Percentiles rank a stretch among this genome's conserved stretches.
Conservation (phyloP, 2,329 filamentous ascomycete species). For the Pyrenophora teres region DNA sequence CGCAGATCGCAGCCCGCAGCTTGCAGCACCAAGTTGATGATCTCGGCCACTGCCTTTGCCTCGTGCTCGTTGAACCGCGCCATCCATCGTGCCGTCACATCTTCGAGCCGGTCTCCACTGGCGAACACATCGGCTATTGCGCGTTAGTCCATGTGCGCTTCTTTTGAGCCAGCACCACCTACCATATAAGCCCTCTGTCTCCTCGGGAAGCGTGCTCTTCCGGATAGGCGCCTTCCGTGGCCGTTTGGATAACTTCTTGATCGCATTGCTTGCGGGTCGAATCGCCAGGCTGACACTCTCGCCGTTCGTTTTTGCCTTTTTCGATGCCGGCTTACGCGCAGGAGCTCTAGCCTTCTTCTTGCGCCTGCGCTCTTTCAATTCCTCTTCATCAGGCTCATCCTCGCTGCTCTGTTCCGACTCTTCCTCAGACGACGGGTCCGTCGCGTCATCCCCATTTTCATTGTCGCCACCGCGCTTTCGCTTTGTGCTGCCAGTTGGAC, state of each 20-base stretch:
- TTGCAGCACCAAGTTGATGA: slow-evolving; percentile 66
- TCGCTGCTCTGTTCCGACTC: slow-evolving; percentile 42
- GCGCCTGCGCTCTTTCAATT: slow-evolving; percentile 43
- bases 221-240: slow-evolving; percentile 56
- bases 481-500: slow-evolving; percentile 40
- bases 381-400: slow-evolving; percentile 48
- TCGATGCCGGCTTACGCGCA: slow-evolving; percentile 50
- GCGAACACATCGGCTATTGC: slow-evolving; percentile 63
- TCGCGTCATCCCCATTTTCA: slow-evolving; percentile 38
- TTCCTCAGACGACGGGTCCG: slow-evolving; percentile 33
- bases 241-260: slow-evolving; percentile 49
- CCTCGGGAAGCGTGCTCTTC: slow-evolving; percentile 56
- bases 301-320: slow-evolving; percentile 61
- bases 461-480: slow-evolving; percentile 43
- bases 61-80: slow-evolving; percentile 61
- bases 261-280: slow-evolving; percentile 51
- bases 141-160: slow-evolving; percentile 27
- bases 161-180: slow-evolving; percentile 10
- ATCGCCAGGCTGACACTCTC: slow-evolving; percentile 59
- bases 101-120: slow-evolving; percentile 58
- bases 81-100: slow-evolving; percentile 63
- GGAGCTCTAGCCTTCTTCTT: slow-evolving; percentile 38
- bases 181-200: slow-evolving; percentile 64
- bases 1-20: slow-evolving; percentile 80
- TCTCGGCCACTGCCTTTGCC: slow-evolving; percentile 59